Conservation (phyloP, 805 yeast species). For the Priceomyces castillae region DNA sequence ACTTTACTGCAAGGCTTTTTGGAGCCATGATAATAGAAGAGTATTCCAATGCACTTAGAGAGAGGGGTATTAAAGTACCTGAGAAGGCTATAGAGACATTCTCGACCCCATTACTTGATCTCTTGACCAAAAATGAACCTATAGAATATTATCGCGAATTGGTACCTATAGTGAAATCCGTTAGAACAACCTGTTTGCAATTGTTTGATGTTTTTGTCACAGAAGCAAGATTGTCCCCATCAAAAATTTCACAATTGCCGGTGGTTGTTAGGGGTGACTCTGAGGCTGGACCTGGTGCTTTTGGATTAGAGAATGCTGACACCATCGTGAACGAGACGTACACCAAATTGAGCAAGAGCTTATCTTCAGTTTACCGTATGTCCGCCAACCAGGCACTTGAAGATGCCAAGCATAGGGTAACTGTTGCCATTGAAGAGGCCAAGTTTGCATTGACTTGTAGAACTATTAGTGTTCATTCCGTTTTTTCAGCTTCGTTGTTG, state of each 20-base stretch:
- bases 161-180: conserved; percentile 79
- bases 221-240: conserved; percentile 67
- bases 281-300: conserved; percentile 93
- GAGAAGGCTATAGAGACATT: conserved; percentile 19
- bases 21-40: conserved; percentile 70
- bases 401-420: conserved; percentile 71
- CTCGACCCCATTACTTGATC: conserved; percentile 26
- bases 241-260: conserved; percentile 77
- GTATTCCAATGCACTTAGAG: conserved; percentile 43
- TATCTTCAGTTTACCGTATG: conserved; percentile 70
- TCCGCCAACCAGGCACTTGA: conserved; percentile 69
- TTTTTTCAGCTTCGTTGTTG: conserved; percentile 72
- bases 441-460: conserved; percentile 49
- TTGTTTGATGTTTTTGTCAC: conserved; percentile 75
- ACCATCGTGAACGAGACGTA: conserved; percentile 61
- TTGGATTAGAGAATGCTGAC: conserved; percentile 75
- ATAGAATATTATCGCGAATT: conserved; percentile 73
- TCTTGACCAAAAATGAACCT: conserved; percentile 40
- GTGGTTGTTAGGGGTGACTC: conserved; percentile 90
- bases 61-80: conserved; percentile 13
- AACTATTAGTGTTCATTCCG: conserved; percentile 61
- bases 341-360: conserved; percentile 56
- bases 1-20: conserved; percentile 78
- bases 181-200: conserved; percentile 85
- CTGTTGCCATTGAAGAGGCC: conserved; percentile 67